Evolutionary conservation across 768 basidiomycete genomes (phyloP).

Genomic region (Hericium alpestre): DNA sequence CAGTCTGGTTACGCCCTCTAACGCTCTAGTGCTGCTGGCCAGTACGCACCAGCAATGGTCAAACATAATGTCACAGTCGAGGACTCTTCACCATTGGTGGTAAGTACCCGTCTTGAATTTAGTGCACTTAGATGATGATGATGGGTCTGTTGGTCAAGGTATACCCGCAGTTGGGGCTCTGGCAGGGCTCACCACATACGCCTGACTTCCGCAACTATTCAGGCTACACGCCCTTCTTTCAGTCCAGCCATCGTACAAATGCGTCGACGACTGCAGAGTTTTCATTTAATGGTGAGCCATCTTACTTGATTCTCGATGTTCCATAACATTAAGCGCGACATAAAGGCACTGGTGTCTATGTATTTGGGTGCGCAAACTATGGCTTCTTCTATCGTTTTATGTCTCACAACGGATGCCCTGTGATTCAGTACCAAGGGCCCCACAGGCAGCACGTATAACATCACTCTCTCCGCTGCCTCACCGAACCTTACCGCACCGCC

Average conservation of each 20-base stretch:
- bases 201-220: not conserved
- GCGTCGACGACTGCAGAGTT: not conserved
- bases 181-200: not conserved
- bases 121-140: no score
- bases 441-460: not conserved
- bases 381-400: no score
- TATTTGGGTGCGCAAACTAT: not conserved
- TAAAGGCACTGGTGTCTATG: not conserved
- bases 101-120: not conserved
- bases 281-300: conserved; percentile 2
- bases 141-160: not conserved
- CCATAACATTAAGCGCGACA: no score
- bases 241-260: not conserved
- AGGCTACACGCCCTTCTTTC: not conserved
- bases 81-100: not conserved
- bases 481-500: not conserved
- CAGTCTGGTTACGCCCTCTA: not conserved
- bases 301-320: no score
- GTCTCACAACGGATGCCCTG: no score
- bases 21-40: not conserved
- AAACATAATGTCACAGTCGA: not conserved
- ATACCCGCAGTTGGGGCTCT: not conserved
- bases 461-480: not conserved
- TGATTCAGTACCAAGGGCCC: not conserved
- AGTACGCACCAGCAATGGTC: not conserved